Evolutionary conservation across 768 basidiomycete species (phyloP), one percentile per base, ranked within the genome.

Genomic region (Tylopilus vinaceipallidus): DNA sequence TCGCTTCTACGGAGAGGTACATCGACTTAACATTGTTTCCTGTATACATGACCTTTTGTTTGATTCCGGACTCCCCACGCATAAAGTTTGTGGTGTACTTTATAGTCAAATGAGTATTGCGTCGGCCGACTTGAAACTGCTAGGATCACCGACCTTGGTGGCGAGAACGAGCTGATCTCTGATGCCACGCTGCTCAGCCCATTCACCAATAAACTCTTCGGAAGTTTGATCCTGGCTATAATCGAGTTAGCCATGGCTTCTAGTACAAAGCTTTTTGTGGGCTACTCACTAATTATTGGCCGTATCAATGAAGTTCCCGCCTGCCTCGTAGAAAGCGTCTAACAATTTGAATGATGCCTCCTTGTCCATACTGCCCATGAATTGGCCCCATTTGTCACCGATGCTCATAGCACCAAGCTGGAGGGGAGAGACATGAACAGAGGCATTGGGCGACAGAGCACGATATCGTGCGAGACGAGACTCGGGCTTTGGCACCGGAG

Each of bases 1-100:
- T 54, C 7, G 58, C 69, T 20, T 64, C 58, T 2, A 80, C 62
- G 19, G 73, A 71, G 37, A 77, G 29, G 19, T 67, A 64, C 58
- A 80, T 60, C 3, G 68, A 70, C 55, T 81, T 80, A 51, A 63
- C 49, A 49, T 67, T 70, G 58, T 84, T 83, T 2, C 83, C 83
- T 2, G 56, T 58, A 53, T 73, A 78, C 41, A 74, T 62, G 2
- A 69, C 63, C 37, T 75, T 71, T 37, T 73, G 67, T 17, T 46
- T 41, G 46, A 56, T 38, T 12, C 20, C 35, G 1, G 30, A 26
- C 22, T 62, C 45, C 14, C 44, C 55, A 6, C 42, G 32, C 27
- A 63, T 36, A 41, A 49, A 67, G 24, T 58, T 65, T 12, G 54
- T 50, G 0, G 65, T 47, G 35, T 61, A 66, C 63, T 67, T 22